These are phyloP conservation scores for Lactarius evosmus DNA, from an alignment of 768 basidiomycete genomes.

Conservation along the genomic window DNA sequence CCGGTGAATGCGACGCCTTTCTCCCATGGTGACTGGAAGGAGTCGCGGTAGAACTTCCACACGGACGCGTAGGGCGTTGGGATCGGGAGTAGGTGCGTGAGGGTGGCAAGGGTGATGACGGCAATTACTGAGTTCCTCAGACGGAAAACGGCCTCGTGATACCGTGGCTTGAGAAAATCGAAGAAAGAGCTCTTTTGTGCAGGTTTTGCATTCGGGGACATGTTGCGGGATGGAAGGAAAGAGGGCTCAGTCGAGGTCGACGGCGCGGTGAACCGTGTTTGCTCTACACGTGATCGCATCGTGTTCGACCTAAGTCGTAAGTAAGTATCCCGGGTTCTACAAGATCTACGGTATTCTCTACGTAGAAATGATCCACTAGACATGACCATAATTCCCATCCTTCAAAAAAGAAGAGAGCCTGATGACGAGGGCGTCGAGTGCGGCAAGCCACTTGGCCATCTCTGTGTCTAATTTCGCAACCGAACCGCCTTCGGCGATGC, in stretches of 20 bases:
- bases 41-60: slow-evolving; percentile 25
- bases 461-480: slow-evolving; percentile 52
- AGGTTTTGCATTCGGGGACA: slow-evolving; percentile 12
- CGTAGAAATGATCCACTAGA: slow-evolving; percentile 34
- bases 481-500: slow-evolving; percentile 58
- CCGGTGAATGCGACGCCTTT: slow-evolving; percentile 15
- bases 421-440: slow-evolving; percentile 50
- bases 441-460: slow-evolving; percentile 58
- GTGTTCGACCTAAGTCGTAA: too few relatives aligned
- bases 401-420: slow-evolving; percentile 53
- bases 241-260: neutral
- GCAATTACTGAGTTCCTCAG: slow-evolving; percentile 21
- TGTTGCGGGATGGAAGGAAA: neutral
- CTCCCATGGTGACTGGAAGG: slow-evolving; percentile 25
- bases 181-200: slow-evolving; percentile 11
- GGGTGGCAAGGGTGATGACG: slow-evolving; percentile 15
- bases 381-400: slow-evolving; percentile 54
- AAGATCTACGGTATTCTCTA: neutral
- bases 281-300: slow-evolving; percentile 21
- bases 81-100: slow-evolving; percentile 28
- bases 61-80: slow-evolving; percentile 24
- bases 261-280: neutral
- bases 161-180: slow-evolving; percentile 23
- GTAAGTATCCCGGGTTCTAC: too few relatives aligned
- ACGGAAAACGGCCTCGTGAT: slow-evolving; percentile 26